These are phyloP conservation scores for Pisolithus albus DNA, from an alignment of 768 basidiomycete species.

Conservation along the genomic window DNA sequence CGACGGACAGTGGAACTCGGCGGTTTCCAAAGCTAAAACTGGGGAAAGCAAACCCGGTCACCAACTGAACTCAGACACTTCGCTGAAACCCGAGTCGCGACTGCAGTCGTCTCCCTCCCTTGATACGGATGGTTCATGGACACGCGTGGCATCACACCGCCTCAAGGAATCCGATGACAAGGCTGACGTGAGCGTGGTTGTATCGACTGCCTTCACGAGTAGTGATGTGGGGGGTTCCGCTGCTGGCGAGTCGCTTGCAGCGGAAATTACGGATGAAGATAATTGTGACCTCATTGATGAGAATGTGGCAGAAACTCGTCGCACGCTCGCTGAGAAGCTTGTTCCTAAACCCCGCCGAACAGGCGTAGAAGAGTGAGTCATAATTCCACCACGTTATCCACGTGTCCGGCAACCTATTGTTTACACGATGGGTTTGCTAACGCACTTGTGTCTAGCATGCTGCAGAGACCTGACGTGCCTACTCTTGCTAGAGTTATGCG, in stretches of 20 bases:
- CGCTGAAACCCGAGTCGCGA: slow-evolving; percentile 20
- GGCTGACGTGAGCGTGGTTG: slow-evolving; percentile 7
- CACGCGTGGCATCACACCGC: slow-evolving; percentile 50
- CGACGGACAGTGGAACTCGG: neutral
- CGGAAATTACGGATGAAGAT: slow-evolving; percentile 29
- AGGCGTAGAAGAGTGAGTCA: slow-evolving; percentile 60
- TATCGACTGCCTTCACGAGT: slow-evolving; percentile 33
- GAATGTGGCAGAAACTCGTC: slow-evolving; percentile 30
- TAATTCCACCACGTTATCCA: neutral
- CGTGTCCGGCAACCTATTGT: neutral
- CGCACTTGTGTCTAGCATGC: slow-evolving; percentile 42
- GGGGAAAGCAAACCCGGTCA: neutral
- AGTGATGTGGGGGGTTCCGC: slow-evolving; percentile 50
- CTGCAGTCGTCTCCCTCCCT: slow-evolving; percentile 15
- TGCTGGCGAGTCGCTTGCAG: slow-evolving; percentile 35
- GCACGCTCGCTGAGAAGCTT: slow-evolving; percentile 55
- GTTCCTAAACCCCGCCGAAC: slow-evolving; percentile 62
- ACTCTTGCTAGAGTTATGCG: slow-evolving; percentile 62
- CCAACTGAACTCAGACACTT: slow-evolving; percentile 11
- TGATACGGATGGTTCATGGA: slow-evolving; percentile 64
- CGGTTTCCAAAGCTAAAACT: slow-evolving; percentile 25
- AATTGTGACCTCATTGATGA: slow-evolving; percentile 19
- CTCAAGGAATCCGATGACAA: slow-evolving; percentile 7
- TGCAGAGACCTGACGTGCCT: slow-evolving; percentile 51
- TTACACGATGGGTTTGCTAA: neutral